These are phyloP conservation scores for Xylariaceae sp. DNA, from an alignment of 2,329 filamentous ascomycete genomes.

Conservation along the genomic window DNA sequence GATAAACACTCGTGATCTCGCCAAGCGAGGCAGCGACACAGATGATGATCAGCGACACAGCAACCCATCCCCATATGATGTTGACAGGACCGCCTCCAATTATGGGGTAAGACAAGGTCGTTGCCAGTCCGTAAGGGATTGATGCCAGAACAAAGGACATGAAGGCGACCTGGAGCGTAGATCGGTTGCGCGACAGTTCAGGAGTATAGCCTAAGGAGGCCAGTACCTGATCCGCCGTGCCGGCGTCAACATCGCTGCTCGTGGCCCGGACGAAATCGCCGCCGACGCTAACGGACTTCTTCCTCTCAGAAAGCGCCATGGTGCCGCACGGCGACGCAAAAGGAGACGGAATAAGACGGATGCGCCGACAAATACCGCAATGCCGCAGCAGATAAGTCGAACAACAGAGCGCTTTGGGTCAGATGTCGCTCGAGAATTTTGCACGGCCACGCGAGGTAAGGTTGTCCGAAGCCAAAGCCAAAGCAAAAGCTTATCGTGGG, in stretches of 20 bases:
- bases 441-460: too few relatives aligned
- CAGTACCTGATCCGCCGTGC: constrained; percentile 63
- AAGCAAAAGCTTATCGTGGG: too few relatives aligned
- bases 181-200: constrained; percentile 65
- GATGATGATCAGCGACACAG: constrained; percentile 69
- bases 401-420: too few relatives aligned
- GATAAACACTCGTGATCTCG: constrained; percentile 76
- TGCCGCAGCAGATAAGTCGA: too few relatives aligned
- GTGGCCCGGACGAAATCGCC: constrained; percentile 16
- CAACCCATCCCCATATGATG: constrained; percentile 74
- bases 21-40: constrained; percentile 72
- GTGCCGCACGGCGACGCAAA: constrained; percentile 4
- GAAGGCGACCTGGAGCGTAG: constrained; percentile 70
- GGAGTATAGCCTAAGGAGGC: constrained; percentile 68
- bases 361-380: too few relatives aligned
- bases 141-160: constrained; percentile 78
- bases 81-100: constrained; percentile 67
- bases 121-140: constrained; percentile 73
- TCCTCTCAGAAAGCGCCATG: constrained; percentile 21
- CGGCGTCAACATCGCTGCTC: constrained; percentile 38
- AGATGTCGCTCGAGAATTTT: too few relatives aligned
- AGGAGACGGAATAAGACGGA: not conserved
- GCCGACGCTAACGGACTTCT: constrained; percentile 16
- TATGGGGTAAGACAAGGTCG: constrained; percentile 69
- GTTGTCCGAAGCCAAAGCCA: too few relatives aligned